These are phyloP conservation scores for Mrakiaceae sp. DNA, from an alignment of 1,284 basidiomycete genomes.

Conservation along the genomic window DNA sequence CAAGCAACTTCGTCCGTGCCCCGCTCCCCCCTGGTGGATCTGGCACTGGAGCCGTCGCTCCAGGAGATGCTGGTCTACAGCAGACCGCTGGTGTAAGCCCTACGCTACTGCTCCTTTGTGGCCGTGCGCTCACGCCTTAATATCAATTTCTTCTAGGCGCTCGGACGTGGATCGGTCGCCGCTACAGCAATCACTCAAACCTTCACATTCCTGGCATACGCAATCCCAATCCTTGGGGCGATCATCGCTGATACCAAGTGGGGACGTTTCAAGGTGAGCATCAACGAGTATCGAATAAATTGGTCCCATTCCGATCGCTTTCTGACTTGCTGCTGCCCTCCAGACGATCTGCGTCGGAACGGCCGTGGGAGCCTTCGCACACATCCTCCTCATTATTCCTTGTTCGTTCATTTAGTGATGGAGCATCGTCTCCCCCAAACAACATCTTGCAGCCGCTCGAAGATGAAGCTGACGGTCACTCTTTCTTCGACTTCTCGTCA, in stretches of 20 bases:
- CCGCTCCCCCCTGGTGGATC: not conserved
- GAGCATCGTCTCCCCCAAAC: too few relatives aligned
- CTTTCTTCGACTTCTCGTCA: too few relatives aligned
- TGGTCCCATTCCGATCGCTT: not conserved
- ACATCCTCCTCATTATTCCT: constrained; percentile 16
- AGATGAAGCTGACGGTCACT: too few relatives aligned
- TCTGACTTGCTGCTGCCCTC: not conserved
- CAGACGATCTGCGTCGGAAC: not conserved
- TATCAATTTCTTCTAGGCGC: too few relatives aligned
- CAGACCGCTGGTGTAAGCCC: not conserved
- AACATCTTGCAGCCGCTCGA: too few relatives aligned
- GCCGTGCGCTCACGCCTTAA: too few relatives aligned
- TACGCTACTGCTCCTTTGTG: too few relatives aligned
- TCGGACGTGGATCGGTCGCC: too few relatives aligned
- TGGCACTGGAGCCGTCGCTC: not conserved
- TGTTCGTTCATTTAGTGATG: too few relatives aligned
- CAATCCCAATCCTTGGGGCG: constrained; percentile 29
- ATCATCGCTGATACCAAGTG: constrained; percentile 45
- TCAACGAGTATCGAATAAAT: constrained; percentile 29
- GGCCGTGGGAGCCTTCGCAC: too few relatives aligned
- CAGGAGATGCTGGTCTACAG: not conserved
- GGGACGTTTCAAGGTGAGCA: constrained; percentile 64
- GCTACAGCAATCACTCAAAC: not conserved
- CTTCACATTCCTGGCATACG: constrained; percentile 18
- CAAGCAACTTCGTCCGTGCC: not conserved